Conservation (phyloP, 2,329 filamentous ascomycete species). For the Fusarium subtropicale region DNA sequence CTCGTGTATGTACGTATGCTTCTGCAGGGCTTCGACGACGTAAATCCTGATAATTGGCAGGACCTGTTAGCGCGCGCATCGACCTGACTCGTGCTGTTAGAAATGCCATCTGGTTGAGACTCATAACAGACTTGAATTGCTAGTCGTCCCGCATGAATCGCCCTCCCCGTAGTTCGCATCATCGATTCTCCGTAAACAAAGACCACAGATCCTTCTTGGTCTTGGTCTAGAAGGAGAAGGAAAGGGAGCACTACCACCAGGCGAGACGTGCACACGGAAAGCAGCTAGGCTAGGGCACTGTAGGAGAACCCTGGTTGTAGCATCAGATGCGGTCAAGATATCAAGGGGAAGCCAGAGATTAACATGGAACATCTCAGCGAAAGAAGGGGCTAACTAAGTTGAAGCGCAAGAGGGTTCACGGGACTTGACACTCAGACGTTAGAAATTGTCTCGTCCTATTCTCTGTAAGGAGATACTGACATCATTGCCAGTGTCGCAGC, state of each 20-base stretch:
- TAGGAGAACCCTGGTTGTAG: conserved; percentile 32
- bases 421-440: conserved; percentile 27
- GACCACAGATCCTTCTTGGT: conserved; percentile 40
- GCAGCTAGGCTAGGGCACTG: conserved; percentile 35
- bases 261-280: conserved; percentile 48
- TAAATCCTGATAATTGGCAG: conserved; percentile 23
- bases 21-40: conserved; percentile 21
- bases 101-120: conserved; percentile 33
- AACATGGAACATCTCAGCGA: conserved; percentile 26
- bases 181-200: conserved; percentile 35
- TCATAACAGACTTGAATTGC: conserved; percentile 15
- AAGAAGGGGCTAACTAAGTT: conserved; percentile 7
- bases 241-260: conserved; percentile 25
- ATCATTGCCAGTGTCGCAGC: conserved; percentile 30
- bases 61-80: conserved; percentile 25
- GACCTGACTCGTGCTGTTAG: conserved; percentile 24
- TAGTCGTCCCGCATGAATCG: conserved; percentile 31
- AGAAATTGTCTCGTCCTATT: conserved; percentile 35
- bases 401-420: conserved; percentile 7
- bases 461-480: conserved; percentile 40
- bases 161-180: conserved; percentile 16
- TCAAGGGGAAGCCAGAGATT: conserved; percentile 36
- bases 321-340: conserved; percentile 44
- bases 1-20: conserved; percentile 5
- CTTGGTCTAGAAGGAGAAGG: conserved; percentile 18